Percentiles rank a stretch among this genome's conserved stretches.
phyloP scores from a whole-genome alignment of 331 rosid genomes.

The Arachis monticola region DNA sequence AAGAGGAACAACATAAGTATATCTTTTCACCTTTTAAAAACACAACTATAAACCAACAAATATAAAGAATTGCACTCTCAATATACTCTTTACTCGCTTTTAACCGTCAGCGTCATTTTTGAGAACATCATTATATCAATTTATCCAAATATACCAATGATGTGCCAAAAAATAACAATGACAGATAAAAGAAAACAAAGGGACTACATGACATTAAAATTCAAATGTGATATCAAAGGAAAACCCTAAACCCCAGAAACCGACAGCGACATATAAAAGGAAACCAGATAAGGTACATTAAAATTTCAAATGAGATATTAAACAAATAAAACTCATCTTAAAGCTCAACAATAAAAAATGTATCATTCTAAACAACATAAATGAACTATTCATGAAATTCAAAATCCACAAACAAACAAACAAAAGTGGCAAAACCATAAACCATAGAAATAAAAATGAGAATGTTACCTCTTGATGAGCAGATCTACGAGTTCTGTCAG shows the following conservation, averaged over 20 bases:
- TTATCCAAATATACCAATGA: too few relatives aligned
- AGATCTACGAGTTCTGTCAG: conserved; percentile 71
- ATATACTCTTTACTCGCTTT: too few relatives aligned
- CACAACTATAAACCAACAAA: not conserved
- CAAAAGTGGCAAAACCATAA: not conserved
- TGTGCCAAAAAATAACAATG: too few relatives aligned
- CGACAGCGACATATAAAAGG: too few relatives aligned
- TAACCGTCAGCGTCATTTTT: too few relatives aligned
- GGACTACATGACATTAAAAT: not conserved
- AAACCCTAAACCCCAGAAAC: not conserved
- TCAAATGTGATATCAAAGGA: not conserved
- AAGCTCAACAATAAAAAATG: not conserved
- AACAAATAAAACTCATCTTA: not conserved
- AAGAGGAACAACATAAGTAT: conserved; percentile 5
- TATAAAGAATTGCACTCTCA: not conserved
- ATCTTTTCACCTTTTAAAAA: conserved; percentile 13
- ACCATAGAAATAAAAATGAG: not conserved
- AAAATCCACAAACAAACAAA: not conserved
- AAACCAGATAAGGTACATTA: not conserved
- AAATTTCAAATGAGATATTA: too few relatives aligned
- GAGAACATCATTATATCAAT: too few relatives aligned
- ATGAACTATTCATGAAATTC: not conserved
- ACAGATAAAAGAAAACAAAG: too few relatives aligned
- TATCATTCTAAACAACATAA: not conserved
- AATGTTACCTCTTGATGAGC: conserved; percentile 72